phyloP scores from a whole-genome alignment of 805 yeast species.

The Candida berthetii region DNA sequence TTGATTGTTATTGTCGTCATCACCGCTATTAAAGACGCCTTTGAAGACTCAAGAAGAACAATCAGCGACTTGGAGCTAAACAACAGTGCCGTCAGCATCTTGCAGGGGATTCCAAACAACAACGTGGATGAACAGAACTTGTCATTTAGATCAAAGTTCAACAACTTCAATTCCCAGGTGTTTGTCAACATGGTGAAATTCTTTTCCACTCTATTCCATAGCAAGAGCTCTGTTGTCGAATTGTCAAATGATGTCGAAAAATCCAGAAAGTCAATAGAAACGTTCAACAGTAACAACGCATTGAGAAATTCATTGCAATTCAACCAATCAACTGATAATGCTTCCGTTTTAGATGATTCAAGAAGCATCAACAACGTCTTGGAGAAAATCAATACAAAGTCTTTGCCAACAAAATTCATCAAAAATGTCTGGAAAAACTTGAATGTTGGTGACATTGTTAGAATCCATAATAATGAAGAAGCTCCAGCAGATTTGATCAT shows the following conservation, averaged over 20 bases:
- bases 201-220: conserved; percentile 11
- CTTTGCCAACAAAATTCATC: conserved; percentile 28
- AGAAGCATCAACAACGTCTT: not conserved
- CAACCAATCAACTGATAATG: not conserved
- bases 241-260: conserved; percentile 1
- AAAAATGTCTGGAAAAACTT: conserved; percentile 35
- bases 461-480: conserved; percentile 55
- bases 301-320: not conserved
- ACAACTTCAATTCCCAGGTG: conserved; percentile 38
- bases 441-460: conserved; percentile 48
- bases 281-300: not conserved
- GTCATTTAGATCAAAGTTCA: conserved; percentile 60
- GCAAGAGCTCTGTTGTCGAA: conserved; percentile 6
- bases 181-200: conserved; percentile 17
- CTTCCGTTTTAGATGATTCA: not conserved
- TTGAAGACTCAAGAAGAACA: conserved; percentile 77
- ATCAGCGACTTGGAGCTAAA: conserved; percentile 66
- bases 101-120: conserved; percentile 45
- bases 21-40: conserved; percentile 74
- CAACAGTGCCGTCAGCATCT: conserved; percentile 63
- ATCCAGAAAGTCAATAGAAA: conserved; percentile 11
- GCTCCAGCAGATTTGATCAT: conserved; percentile 54
- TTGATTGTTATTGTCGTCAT: conserved; percentile 69
- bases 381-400: not conserved
- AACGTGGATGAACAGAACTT: conserved; percentile 58